phyloP scores from a whole-genome alignment of 352 stramenopile species.

The Globisporangium recalcitrans region DNA sequence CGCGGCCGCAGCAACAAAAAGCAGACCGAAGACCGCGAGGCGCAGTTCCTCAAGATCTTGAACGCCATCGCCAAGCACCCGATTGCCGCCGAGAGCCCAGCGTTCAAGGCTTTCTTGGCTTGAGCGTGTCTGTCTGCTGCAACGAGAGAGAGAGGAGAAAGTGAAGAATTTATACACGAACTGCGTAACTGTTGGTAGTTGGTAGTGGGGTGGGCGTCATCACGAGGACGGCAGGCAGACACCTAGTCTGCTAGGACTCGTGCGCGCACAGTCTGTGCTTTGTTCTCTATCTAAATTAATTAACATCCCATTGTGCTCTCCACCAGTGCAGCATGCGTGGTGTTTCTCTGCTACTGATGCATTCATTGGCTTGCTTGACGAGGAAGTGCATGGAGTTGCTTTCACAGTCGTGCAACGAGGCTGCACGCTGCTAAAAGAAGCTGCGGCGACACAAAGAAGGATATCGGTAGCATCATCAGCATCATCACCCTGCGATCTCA shows the following conservation, averaged over 20 bases:
- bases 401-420: too few relatives aligned
- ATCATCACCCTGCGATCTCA: too few relatives aligned
- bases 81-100: slow-evolving; percentile 38
- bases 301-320: slow-evolving; percentile 7
- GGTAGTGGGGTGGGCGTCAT: background rate
- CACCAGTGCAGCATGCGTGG: too few relatives aligned
- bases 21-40: slow-evolving; percentile 52
- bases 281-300: slow-evolving; percentile 12
- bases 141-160: background rate
- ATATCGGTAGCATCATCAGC: too few relatives aligned
- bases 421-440: too few relatives aligned
- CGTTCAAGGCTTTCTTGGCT: slow-evolving; percentile 41
- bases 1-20: slow-evolving; percentile 41
- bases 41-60: slow-evolving; percentile 56
- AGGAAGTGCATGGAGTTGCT: too few relatives aligned
- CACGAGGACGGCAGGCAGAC: background rate
- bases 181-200: slow-evolving; percentile 1
- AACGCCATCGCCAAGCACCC: slow-evolving; percentile 57
- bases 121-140: slow-evolving; percentile 17
- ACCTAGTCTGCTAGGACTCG: background rate
- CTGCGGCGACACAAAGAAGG: too few relatives aligned
- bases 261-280: background rate
- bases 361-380: too few relatives aligned
- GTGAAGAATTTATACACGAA: background rate
- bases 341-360: too few relatives aligned